These are phyloP conservation scores for Nannochloris sp. DNA, from an alignment of 139 green algal genomes.

Conservation along the genomic window DNA sequence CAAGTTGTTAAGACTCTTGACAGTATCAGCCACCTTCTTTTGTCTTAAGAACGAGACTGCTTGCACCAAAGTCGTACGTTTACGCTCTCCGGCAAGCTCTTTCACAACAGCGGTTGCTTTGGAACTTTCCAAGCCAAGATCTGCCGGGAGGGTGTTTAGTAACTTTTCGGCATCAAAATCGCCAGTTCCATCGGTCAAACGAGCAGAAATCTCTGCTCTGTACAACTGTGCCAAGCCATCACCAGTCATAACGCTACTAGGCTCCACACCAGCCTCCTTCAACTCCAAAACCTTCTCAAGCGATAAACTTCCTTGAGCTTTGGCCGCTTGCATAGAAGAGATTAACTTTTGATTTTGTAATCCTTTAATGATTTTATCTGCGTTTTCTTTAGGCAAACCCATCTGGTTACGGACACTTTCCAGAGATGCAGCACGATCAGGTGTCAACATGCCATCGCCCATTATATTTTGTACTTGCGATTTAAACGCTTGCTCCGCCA, in stretches of 20 bases:
- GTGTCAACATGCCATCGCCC: slow-evolving; percentile 57
- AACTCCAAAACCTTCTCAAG: slow-evolving; percentile 65
- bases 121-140: slow-evolving; percentile 48
- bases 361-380: slow-evolving; percentile 76
- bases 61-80: slow-evolving; percentile 74
- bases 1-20: slow-evolving; percentile 55
- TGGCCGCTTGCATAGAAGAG: slow-evolving; percentile 31
- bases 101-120: slow-evolving; percentile 42
- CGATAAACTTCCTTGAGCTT: slow-evolving; percentile 49
- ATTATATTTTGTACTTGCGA: slow-evolving; percentile 58
- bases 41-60: slow-evolving; percentile 58
- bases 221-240: slow-evolving; percentile 73
- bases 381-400: slow-evolving; percentile 68
- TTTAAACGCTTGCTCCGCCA: slow-evolving; percentile 91
- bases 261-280: slow-evolving; percentile 57
- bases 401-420: slow-evolving; percentile 76
- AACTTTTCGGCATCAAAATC: slow-evolving; percentile 62
- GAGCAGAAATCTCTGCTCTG: slow-evolving; percentile 50
- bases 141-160: slow-evolving; percentile 57
- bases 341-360: slow-evolving; percentile 57
- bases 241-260: slow-evolving; percentile 55
- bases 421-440: slow-evolving; percentile 65
- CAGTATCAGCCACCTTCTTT: slow-evolving; percentile 49
- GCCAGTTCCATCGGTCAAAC: slow-evolving; percentile 50
- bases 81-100: slow-evolving; percentile 56